phyloP scores from a whole-genome alignment of 305 asterid genomes.

The Solanum aculeatissimum region DNA sequence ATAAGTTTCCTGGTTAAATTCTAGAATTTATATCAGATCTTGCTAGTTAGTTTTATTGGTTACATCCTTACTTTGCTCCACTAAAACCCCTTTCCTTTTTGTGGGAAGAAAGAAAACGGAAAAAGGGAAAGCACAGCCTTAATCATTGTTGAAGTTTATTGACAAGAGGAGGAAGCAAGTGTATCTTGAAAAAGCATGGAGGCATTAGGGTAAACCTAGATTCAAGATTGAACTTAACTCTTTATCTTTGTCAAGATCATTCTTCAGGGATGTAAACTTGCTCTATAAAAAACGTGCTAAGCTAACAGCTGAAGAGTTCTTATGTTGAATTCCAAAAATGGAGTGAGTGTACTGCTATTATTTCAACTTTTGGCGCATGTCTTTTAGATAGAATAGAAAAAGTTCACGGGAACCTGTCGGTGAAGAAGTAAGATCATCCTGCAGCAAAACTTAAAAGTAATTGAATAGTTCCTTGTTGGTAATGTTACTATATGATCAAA shows the following conservation, averaged over 20 bases:
- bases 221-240: background rate
- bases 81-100: background rate
- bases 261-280: background rate
- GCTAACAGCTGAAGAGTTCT: background rate
- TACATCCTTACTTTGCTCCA: background rate
- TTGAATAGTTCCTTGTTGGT: background rate
- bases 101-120: background rate
- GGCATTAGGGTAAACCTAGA: too few relatives aligned
- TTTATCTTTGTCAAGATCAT: background rate
- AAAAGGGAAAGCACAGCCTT: background rate
- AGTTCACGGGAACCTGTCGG: background rate
- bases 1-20: background rate
- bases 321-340: background rate
- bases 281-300: background rate
- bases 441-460: background rate
- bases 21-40: background rate
- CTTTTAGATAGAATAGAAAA: background rate
- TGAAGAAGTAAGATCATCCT: background rate
- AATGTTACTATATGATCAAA: background rate
- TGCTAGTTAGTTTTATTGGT: background rate
- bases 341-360: background rate
- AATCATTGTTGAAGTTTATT: background rate
- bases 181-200: too few relatives aligned
- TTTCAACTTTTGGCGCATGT: background rate
- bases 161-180: background rate